These are phyloP conservation scores for Salix purpurea DNA, from an alignment of 345 rosid genomes.

Conservation along the genomic window DNA sequence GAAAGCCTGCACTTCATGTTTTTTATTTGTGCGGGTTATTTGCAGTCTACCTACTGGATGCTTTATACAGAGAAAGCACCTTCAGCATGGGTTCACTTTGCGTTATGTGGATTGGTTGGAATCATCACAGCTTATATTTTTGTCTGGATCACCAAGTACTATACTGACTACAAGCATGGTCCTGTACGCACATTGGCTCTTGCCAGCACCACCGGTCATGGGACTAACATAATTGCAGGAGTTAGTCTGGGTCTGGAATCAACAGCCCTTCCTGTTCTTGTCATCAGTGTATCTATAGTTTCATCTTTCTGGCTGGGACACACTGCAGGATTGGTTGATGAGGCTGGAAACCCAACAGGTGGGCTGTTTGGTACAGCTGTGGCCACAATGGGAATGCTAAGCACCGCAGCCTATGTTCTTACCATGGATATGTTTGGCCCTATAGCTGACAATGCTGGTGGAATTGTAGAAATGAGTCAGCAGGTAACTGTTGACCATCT, in stretches of 20 bases:
- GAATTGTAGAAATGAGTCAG: constrained; percentile 99
- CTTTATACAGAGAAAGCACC: constrained; percentile 97
- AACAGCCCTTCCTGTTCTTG: constrained; percentile 94
- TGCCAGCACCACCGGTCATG: constrained; percentile 96
- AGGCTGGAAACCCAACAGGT: constrained; percentile 75
- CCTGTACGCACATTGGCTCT: constrained; percentile 93
- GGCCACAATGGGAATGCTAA: constrained; percentile 99
- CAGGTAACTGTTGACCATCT: constrained; percentile 53
- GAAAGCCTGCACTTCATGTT: constrained; percentile 1
- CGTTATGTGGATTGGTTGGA: constrained; percentile 93
- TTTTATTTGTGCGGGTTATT: constrained; percentile 13
- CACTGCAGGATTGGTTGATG: constrained; percentile 90
- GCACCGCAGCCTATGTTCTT: constrained; percentile 96
- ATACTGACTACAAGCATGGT: constrained; percentile 96
- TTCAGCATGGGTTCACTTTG: constrained; percentile 93
- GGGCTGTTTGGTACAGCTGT: constrained; percentile 99
- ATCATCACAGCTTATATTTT: constrained; percentile 88
- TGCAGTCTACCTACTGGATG: constrained; percentile 96
- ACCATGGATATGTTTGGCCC: constrained; percentile 99
- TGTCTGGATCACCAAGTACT: constrained; percentile 93
- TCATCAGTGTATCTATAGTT: constrained; percentile 72
- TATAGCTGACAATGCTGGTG: constrained; percentile 99
- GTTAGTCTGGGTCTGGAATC: constrained; percentile 98
- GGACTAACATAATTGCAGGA: constrained; percentile 98
- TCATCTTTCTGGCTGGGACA: constrained; percentile 94